phyloP scores from a whole-genome alignment of 305 asterid species.

The Rubia balearica region DNA sequence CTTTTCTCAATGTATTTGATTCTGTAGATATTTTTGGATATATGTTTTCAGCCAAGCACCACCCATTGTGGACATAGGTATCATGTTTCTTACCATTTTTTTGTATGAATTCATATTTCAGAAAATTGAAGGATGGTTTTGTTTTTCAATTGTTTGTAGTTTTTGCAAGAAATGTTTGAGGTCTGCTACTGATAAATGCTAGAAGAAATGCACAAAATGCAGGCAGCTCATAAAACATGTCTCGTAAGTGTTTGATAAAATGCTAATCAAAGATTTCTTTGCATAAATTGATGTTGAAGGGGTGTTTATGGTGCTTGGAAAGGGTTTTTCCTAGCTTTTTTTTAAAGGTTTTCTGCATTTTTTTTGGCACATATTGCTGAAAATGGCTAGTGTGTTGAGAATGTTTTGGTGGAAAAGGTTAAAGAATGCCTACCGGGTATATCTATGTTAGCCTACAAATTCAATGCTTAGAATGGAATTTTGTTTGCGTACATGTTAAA shows the following conservation, averaged over 20 bases:
- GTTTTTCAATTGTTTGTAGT: conserved; percentile 26
- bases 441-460: too few species aligned
- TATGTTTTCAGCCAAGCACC: conserved; percentile 86
- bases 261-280: too few species aligned
- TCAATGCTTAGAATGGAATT: too few species aligned
- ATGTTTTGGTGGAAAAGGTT: too few species aligned
- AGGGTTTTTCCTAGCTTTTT: not conserved
- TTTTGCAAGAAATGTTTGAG: conserved; percentile 78
- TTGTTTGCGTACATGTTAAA: too few species aligned
- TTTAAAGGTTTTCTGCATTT: too few species aligned
- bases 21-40: conserved; percentile 80
- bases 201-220: conserved; percentile 93
- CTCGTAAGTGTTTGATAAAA: too few species aligned
- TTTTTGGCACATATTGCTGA: too few species aligned
- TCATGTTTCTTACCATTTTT: not conserved
- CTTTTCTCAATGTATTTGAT: not conserved
- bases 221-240: conserved; percentile 54
- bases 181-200: conserved; percentile 87
- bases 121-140: not conserved
- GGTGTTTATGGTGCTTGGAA: too few species aligned
- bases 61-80: conserved; percentile 99
- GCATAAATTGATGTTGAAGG: too few species aligned
- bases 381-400: too few species aligned
- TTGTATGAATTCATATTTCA: not conserved
- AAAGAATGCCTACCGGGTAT: too few species aligned